Evolutionary conservation across 176 grass and related monocot genomes (phyloP).

Genomic region (Pharus latifolius): DNA sequence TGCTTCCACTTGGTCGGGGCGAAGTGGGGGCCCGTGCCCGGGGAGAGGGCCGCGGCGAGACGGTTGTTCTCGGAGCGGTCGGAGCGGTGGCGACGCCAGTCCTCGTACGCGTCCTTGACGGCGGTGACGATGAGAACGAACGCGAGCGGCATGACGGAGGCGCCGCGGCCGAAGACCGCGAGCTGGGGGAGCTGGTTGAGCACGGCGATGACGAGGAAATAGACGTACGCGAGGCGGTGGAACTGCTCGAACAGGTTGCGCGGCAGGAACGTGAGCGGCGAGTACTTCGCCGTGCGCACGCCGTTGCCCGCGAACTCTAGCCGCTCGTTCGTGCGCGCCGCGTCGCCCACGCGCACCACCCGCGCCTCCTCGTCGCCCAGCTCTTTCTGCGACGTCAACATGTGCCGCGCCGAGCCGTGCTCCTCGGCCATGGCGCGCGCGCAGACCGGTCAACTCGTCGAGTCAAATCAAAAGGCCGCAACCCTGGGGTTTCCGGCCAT

Average conservation of each 20-base stretch:
- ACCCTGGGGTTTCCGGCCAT: background rate
- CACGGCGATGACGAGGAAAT: constrained; percentile 84
- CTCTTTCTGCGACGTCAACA: constrained; percentile 60
- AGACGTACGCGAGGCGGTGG: constrained; percentile 87
- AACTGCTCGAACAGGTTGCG: constrained; percentile 98
- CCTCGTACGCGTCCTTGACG: constrained; percentile 96
- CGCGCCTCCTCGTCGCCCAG: constrained; percentile 68
- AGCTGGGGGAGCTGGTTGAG: constrained; percentile 96
- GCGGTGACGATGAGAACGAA: constrained; percentile 82
- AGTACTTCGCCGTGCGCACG: constrained; percentile 90
- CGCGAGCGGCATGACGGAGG: constrained; percentile 72
- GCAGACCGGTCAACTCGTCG: background rate
- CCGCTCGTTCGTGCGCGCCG: constrained; percentile 38
- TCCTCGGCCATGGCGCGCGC: constrained; percentile 32
- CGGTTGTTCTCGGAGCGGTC: constrained; percentile 78
- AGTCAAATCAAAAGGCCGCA: background rate
- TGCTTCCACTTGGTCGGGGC: constrained; percentile 57
- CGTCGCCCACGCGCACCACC: constrained; percentile 51
- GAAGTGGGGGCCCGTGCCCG: constrained; percentile 15
- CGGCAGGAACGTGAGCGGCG: constrained; percentile 77
- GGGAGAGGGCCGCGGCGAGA: constrained; percentile 17
- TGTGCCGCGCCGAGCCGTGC: constrained; percentile 53
- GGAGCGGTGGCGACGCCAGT: constrained; percentile 75
- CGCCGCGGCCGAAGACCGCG: constrained; percentile 56
- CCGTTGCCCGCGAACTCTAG: constrained; percentile 56